Conservation (phyloP, 163 green algal species). For the Coccomyxa subellipsoidea region DNA sequence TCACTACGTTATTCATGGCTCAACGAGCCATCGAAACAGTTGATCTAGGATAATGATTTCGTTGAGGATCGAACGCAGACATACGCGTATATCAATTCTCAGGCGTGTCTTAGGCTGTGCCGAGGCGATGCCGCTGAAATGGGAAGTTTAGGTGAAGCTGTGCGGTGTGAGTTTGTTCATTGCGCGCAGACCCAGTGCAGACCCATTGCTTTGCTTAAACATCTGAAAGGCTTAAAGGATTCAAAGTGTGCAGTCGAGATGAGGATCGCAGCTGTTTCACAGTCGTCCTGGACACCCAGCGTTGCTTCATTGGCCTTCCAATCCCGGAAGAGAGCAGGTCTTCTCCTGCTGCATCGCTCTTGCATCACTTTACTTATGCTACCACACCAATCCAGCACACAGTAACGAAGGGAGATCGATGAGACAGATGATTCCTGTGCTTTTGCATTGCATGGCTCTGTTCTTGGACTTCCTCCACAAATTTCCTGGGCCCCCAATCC, state of each 20-base stretch:
- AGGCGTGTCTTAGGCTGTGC: background rate
- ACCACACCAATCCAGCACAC: too few species aligned
- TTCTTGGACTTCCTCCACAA: too few species aligned
- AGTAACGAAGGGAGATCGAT: too few species aligned
- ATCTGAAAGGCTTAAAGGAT: too few species aligned
- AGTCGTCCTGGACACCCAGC: background rate
- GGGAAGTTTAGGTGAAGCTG: background rate
- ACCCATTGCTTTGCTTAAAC: too few species aligned
- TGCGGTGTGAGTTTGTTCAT: too few species aligned
- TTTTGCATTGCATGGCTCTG: too few species aligned
- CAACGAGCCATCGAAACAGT: too few species aligned
- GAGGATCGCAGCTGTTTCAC: background rate
- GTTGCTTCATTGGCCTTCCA: background rate
- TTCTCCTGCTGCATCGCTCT: background rate
- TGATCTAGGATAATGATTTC: background rate
- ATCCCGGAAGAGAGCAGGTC: background rate
- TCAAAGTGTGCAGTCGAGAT: background rate
- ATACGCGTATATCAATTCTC: background rate
- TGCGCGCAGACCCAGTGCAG: too few species aligned
- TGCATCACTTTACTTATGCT: too few species aligned
- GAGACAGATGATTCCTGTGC: too few species aligned
- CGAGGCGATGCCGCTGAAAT: background rate
- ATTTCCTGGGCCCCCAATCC: too few species aligned
- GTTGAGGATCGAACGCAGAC: background rate
- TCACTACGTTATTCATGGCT: background rate